Base-by-base conservation (phyloP, 164 flowering plant species). In the Protea cynaroides region DNA sequence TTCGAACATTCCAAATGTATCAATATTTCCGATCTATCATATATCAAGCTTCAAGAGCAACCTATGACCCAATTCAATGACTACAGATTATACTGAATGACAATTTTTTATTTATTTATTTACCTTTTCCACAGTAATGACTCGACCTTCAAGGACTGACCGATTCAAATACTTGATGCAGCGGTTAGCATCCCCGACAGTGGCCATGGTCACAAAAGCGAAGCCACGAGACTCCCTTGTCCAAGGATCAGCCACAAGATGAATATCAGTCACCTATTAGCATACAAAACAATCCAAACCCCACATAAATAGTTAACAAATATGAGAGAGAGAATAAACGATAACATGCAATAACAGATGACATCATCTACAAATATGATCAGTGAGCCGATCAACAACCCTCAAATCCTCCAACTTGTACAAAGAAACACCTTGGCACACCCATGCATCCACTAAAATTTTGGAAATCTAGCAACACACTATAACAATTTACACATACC, bases 81-180 rank as follows among this genome's bases (percentile, higher is more conserved):
- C 25, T 25, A 24, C 17, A 3, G 9, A 52, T 24, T 15, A 40
- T 8, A 47, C 64, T 7, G 64, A 40, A 56, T 15, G 36, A 12
- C 1, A 1, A 11, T 7, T 14, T 40, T 14, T 0, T 29, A 29
- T 29, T 29, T 29, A 29, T n/a, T n/a, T n/a, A n/a, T 55, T 58
- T 81, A 93, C 98, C 98, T 87, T 93, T 82, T 90, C 97, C 54
- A 94, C 96, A 9, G 86, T 87, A 54, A 94, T 91, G 25, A 88
- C 86, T 40, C 97, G 90, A 7, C 97, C 96, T 63, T 86, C 93
- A 58, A 91, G 85, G 1, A 85, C 88, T 12, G 99, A 89, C 9
- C 82, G 78, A 43, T 91, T 75, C 66, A 94, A 70, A 63, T 88
- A 85, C 82, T 89, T 91, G 53, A 94, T 61, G 70, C 98, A 89